These are phyloP conservation scores for Aspergillus sp. DNA, from an alignment of 2,329 filamentous ascomycete genomes.

Conservation along the genomic window DNA sequence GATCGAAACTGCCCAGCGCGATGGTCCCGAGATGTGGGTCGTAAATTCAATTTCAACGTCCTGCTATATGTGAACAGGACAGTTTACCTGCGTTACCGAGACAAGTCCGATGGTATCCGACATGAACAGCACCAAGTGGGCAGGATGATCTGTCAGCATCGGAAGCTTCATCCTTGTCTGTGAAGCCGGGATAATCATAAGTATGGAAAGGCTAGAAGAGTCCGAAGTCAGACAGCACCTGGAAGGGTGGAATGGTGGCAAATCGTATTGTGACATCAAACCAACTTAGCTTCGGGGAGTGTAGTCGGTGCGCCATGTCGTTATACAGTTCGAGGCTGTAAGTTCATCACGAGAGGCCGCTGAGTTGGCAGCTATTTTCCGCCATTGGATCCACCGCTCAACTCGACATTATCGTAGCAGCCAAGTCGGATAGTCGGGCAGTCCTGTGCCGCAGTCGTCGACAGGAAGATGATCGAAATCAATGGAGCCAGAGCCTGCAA, in stretches of 20 bases:
- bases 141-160: conserved; percentile 22
- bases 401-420: conserved; percentile 15
- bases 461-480: conserved; percentile 4
- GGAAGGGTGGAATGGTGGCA: conserved; percentile 28
- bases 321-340: conserved; percentile 19
- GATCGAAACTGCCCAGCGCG: conserved; percentile 35
- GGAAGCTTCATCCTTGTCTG: conserved; percentile 27
- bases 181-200: conserved; percentile 22
- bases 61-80: background rate
- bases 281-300: conserved; percentile 18
- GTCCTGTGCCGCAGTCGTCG: conserved; percentile 21
- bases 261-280: conserved; percentile 24
- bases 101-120: too few species aligned
- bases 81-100: too few species aligned
- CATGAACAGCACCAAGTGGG: background rate
- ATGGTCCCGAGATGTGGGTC: conserved; percentile 38
- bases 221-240: conserved; percentile 24
- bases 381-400: conserved; percentile 23
- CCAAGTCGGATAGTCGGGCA: conserved; percentile 19
- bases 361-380: conserved; percentile 31
- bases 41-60: conserved; percentile 43
- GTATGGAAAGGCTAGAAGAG: conserved; percentile 18
- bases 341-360: conserved; percentile 19
- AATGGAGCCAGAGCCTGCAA: conserved; percentile 12
- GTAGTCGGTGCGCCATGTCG: conserved; percentile 11